Base-by-base conservation (phyloP, 805 yeast species). In the Groenewaldozyma salmanticensis region DNA sequence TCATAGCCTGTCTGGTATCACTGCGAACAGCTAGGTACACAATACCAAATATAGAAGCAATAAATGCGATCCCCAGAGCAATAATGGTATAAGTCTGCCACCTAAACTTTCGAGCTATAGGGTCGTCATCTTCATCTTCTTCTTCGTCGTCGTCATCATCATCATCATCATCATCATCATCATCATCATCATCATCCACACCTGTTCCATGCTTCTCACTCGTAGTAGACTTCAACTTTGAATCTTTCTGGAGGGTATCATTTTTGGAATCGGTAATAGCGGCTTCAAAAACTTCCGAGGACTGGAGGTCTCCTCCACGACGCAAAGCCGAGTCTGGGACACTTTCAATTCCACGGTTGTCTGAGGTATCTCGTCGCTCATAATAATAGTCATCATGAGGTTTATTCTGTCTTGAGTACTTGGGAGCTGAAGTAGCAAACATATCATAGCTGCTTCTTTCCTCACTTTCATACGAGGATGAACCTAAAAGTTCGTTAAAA, bases 121-220 rank as follows among this genome's bases (percentile, higher is more conserved):
- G 21, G 5, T 27, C 38, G 4, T 20, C 22, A 4, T 19, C 11
- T 20, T 34, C 42, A 7, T 35, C 22, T 27, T 35, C 38, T n/a
- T 13, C 6, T 3, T 19, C 17, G 21, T 16, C 16, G 18, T 4
- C 24, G 34, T 27, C 20, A 7, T 11, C 16, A 17, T 5, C 18
- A 5, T 17, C 6, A 20, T 18, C 38, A n/a, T 31, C 38, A 5
- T 5, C 36, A 6, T 16, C 4, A 5, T 19, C 41, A 21, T 21
- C 20, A 2, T 31, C 31, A 15, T 31, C 40, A 5, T 21, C 38
- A 4, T 35, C 38, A 20, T 21, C n/a, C 22, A n/a, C n/a, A n/a
- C n/a, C n/a, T n/a, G n/a, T n/a, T n/a, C n/a, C n/a, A n/a, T n/a
- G n/a, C n/a, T n/a, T n/a, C n/a, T n/a, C n/a, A n/a, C n/a, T n/a